These are phyloP conservation scores for Fusarium staphyleae DNA, from an alignment of 2,329 filamentous ascomycete genomes.

Conservation along the genomic window DNA sequence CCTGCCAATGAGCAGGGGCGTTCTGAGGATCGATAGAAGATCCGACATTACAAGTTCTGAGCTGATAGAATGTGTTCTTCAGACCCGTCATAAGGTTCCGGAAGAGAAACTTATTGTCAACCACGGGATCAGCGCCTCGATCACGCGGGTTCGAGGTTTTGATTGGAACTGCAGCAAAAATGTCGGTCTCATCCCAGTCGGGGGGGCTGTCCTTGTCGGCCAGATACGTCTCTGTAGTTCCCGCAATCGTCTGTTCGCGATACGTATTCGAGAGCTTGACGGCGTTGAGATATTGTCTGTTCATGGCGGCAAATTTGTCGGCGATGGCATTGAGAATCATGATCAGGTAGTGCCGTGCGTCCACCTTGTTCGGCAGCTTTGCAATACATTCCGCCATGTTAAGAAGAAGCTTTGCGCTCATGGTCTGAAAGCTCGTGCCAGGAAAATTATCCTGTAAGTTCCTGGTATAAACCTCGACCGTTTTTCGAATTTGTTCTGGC, in stretches of 20 bases:
- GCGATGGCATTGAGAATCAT: slow-evolving; percentile 98
- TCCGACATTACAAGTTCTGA: slow-evolving; percentile 85
- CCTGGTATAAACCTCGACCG: slow-evolving; percentile 95
- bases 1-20: slow-evolving; percentile 89
- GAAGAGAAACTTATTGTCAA: slow-evolving; percentile 98
- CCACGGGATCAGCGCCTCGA: slow-evolving; percentile 85
- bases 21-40: slow-evolving; percentile 76
- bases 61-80: slow-evolving; percentile 95
- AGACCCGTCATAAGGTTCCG: slow-evolving; percentile 94
- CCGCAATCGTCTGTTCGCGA: slow-evolving; percentile 70
- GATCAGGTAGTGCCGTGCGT: slow-evolving; percentile 93
- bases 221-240: slow-evolving; percentile 76
- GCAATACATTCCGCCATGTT: slow-evolving; percentile 99
- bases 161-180: slow-evolving; percentile 95
- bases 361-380: slow-evolving; percentile 89
- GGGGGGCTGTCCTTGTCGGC: slow-evolving; percentile 81
- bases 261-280: slow-evolving; percentile 88
- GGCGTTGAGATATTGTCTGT: slow-evolving; percentile 91
- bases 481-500: slow-evolving; percentile 91
- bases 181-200: slow-evolving; percentile 98
- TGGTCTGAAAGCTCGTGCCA: slow-evolving; percentile 98
- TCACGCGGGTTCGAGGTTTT: slow-evolving; percentile 93
- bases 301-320: slow-evolving; percentile 98
- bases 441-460: slow-evolving; percentile 96
- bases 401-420: slow-evolving; percentile 95